Conservation (phyloP, 2,329 filamentous ascomycete genomes). For the Aspergillus tubingensis region DNA sequence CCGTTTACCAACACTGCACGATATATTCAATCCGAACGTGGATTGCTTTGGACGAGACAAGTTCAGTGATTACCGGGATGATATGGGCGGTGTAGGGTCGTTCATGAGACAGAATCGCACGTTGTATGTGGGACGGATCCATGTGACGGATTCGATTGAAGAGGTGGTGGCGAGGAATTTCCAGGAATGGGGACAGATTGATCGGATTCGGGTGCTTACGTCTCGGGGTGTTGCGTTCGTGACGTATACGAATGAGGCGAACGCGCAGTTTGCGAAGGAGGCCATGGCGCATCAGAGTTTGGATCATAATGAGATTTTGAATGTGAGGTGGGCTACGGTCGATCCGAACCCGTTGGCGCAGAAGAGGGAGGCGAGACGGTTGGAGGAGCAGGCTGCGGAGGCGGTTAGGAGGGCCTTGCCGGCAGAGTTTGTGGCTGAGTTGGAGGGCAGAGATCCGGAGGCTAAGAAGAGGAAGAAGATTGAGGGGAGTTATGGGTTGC, state of each 20-base stretch:
- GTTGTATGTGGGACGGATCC: conserved; percentile 88
- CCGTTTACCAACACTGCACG: conserved; percentile 79
- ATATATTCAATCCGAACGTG: conserved; percentile 89
- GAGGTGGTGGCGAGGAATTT: conserved; percentile 94
- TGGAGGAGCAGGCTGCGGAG: conserved; percentile 96
- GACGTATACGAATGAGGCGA: conserved; percentile 88
- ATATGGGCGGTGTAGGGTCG: conserved; percentile 95
- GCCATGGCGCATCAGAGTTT: conserved; percentile 94
- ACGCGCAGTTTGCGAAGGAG: conserved; percentile 88
- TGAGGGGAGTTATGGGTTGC: conserved; percentile 82
- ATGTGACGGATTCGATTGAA: conserved; percentile 95
- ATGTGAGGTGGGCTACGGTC: conserved; percentile 94
- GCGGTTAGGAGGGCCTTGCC: conserved; percentile 86
- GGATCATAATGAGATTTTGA: conserved; percentile 88
- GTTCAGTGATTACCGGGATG: conserved; percentile 87
- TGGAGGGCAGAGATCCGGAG: conserved; percentile 87
- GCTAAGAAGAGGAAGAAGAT: conserved; percentile 85
- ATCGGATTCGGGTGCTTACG: conserved; percentile 84
- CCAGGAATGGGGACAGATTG: conserved; percentile 92
- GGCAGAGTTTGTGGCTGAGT: conserved; percentile 86
- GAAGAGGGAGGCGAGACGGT: conserved; percentile 80
- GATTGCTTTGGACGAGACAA: conserved; percentile 96
- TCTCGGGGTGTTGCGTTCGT: conserved; percentile 90
- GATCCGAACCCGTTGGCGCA: conserved; percentile 95
- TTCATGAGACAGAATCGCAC: conserved; percentile 95